Evolutionary conservation across 345 rosid species (phyloP).

Genomic region (Pistacia atlantica): DNA sequence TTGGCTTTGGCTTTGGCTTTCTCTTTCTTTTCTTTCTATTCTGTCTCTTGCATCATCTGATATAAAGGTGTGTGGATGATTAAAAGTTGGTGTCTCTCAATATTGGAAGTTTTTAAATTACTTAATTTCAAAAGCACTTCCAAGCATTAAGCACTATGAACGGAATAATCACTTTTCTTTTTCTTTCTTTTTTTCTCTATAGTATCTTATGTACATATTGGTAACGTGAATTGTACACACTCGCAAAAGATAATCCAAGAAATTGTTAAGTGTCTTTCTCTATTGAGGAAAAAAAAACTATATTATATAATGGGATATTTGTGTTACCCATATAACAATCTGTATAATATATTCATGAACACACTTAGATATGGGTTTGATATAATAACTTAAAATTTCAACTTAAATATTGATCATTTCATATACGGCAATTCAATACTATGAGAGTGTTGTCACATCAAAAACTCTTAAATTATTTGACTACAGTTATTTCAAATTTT

Average conservation of each 20-base stretch:
- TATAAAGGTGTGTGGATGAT: slow-evolving; percentile 39
- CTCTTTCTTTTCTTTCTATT: slow-evolving; percentile 1
- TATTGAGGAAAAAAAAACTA: too few relatives aligned
- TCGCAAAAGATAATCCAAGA: not conserved
- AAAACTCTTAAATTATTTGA: too few relatives aligned
- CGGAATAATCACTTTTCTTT: slow-evolving; percentile 48
- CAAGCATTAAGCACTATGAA: slow-evolving; percentile 30
- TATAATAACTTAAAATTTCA: too few relatives aligned
- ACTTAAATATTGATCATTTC: too few relatives aligned
- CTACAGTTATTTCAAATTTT: too few relatives aligned
- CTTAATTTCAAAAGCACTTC: slow-evolving; percentile 25
- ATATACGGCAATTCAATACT: too few relatives aligned
- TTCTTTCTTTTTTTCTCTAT: not conserved
- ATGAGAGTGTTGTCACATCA: too few relatives aligned
- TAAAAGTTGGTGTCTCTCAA: slow-evolving; percentile 30
- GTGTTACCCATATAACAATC: too few relatives aligned
- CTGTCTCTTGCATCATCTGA: slow-evolving; percentile 10
- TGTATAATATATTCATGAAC: too few relatives aligned
- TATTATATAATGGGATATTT: too few relatives aligned
- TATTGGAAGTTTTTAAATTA: slow-evolving; percentile 21
- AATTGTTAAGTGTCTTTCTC: not conserved
- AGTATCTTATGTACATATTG: not conserved
- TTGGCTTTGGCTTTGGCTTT: slow-evolving; percentile 24
- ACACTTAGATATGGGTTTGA: too few relatives aligned
- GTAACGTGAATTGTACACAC: slow-evolving; percentile 18